Base-by-base conservation (phyloP, 257 asterid species). In the Solanum peruvianum region DNA sequence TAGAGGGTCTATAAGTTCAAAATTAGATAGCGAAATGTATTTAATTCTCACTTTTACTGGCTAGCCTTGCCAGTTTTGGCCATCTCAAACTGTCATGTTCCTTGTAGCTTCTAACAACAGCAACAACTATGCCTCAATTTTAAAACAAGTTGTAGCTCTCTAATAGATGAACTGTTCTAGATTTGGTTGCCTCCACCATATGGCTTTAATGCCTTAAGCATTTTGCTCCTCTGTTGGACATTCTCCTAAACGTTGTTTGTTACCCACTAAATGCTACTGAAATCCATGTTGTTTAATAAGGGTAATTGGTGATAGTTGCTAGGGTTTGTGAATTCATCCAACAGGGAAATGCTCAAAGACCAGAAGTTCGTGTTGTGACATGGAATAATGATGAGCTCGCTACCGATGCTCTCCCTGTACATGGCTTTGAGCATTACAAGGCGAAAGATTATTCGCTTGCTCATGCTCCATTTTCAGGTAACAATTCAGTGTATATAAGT, bases 321-420 rank as follows among this genome's bases (percentile, higher is more conserved):
- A 78, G 84, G 84, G 47, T 89, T 52, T 89, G 77, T 87, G 73
- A 27, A 70, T 89, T 76, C 89, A 60, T 86, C 86, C 88, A 75
- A 87, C 92, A 97, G 99, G 99, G 98, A 87, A 97, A 92, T 92
- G 99, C 99, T 87, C 99, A 95, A 91, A 93, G 99, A 92, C 99
- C 99, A 83, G 99, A 97, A 92, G 98, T 97, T 92, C 96, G 99
- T 87, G 97, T 97, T 27, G 99, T 95, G 88, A 92, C 98, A 62
- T 92, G 98, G 98, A 95, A 90, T 80, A 95, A 92, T 85, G 99
- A 97, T 90, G 99, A 97, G 87, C 94, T 95, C 86, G 98, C 99
- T 82, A 97, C 99, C 70, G 99, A 97, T 93, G 99, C 99, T 71
- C 93, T 97, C 44, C 99, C 99, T 27, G 94, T 97, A 45, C 97